Conservation (phyloP, 2,329 filamentous ascomycete species). For the Cladosporium velox region DNA sequence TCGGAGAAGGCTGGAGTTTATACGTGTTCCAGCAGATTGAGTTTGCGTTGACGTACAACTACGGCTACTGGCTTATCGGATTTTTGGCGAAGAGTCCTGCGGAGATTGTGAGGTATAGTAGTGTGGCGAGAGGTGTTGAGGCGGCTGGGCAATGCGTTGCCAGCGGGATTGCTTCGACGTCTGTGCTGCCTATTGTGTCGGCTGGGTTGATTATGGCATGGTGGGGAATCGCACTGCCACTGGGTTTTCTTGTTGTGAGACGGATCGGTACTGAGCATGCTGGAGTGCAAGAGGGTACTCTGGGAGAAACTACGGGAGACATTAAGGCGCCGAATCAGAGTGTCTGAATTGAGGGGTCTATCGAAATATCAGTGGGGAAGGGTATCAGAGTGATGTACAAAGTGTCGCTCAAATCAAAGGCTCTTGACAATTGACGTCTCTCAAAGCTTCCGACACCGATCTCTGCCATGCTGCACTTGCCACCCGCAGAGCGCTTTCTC, state of each 20-base stretch:
- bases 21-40: constrained; percentile 6
- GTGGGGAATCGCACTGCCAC: neutral
- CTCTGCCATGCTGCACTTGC: constrained; percentile 78
- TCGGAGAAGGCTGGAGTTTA: constrained; percentile 62
- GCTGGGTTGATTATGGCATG: neutral
- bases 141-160: constrained; percentile 2
- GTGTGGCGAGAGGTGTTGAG: neutral
- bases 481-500: constrained; percentile 81
- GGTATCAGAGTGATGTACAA: neutral
- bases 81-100: neutral
- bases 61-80: neutral
- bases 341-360: neutral
- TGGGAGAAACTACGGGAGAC: neutral
- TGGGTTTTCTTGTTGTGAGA: neutral
- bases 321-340: neutral
- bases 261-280: neutral
- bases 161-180: constrained; percentile 1
- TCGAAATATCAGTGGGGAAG: neutral
- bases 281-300: neutral
- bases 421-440: neutral
- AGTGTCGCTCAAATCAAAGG: neutral
- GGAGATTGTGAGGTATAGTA: neutral
- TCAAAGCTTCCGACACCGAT: constrained; percentile 49
- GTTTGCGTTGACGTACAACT: constrained; percentile 4
- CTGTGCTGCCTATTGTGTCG: neutral